Evolutionary conservation across 2,329 filamentous ascomycete genomes (phyloP), one percentile per base, ranked within the genome.

Genomic region (Aspergillus tamarii): DNA sequence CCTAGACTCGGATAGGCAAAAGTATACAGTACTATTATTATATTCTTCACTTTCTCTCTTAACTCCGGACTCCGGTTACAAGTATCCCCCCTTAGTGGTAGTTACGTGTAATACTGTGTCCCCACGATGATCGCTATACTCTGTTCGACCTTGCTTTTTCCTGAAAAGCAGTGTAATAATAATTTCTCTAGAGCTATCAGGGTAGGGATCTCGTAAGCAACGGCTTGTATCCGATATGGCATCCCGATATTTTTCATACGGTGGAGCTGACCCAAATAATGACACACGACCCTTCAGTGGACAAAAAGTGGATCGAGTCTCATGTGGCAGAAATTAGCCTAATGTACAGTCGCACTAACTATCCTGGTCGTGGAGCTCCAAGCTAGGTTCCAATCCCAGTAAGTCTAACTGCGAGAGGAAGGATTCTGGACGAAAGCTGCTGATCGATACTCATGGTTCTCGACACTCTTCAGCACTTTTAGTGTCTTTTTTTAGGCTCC

Each of bases 331-430:
- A 55, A 62, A 61, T 61, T 62, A 61, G 60, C 21, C 65, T 65
- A 61, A 63, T 58, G 39, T n/a, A n/a, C 11, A 46, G 28, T 6
- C 36, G n/a, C 21, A 57, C 56, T 64, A 60, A 52, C 59, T 63
- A 66, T 50, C 32, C 26, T 62, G 43, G 57, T 34, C 50, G 43
- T 54, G 55, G 61, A 62, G 55, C 57, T 61, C 23, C 21, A 32
- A 55, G 26, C 52, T 55, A 55, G 52, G 52, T 55, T 55, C 45
- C 62, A 61, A 63, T 50, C 59, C 54, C 57, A 56, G 32, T 54
- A 23, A 57, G 45, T 53, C 66, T 66, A 69, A 67, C 67, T 61
- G n/a, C 56, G 43, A 62, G 61, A 66, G 68, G 69, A 70, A 70
- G 65, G 66, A 66, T 70, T 70, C 69, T 68, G 66, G 69, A 69